phyloP scores from a whole-genome alignment of 2,329 filamentous ascomycete species.

The Metarhizium album region DNA sequence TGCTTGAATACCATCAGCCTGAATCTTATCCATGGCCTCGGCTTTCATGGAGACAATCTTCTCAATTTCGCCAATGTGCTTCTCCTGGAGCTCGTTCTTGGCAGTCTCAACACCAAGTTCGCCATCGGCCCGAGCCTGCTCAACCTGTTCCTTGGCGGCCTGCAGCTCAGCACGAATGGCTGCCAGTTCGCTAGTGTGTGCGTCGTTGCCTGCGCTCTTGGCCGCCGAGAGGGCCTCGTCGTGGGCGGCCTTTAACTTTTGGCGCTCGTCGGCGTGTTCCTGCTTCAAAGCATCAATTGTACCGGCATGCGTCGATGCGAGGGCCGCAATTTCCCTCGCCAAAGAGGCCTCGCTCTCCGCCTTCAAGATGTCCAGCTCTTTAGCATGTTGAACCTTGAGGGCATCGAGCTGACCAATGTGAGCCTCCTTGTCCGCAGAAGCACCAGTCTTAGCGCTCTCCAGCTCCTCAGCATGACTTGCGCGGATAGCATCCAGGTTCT shows the following conservation, averaged over 20 bases:
- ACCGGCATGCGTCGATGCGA: constrained; percentile 33
- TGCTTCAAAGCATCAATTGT: constrained; percentile 31
- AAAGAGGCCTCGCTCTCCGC: constrained; percentile 29
- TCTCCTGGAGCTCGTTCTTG: constrained; percentile 33
- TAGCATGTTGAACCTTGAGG: constrained; percentile 44
- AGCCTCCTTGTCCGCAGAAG: constrained; percentile 37
- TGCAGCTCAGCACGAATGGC: constrained; percentile 22
- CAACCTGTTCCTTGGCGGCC: constrained; percentile 32
- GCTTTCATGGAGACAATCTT: constrained; percentile 32
- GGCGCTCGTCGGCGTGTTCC: constrained; percentile 27
- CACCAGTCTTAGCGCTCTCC: constrained; percentile 42
- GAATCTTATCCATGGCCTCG: constrained; percentile 30
- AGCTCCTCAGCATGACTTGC: constrained; percentile 49
- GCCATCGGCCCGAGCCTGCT: constrained; percentile 32
- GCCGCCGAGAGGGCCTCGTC: constrained; percentile 19
- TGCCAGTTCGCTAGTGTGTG: constrained; percentile 21
- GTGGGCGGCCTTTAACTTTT: constrained; percentile 20
- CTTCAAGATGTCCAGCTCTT: constrained; percentile 35
- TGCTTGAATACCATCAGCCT: constrained; percentile 25
- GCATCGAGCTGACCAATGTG: constrained; percentile 40
- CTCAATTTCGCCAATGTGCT: constrained; percentile 36
- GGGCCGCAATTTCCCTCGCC: constrained; percentile 28
- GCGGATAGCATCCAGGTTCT: constrained; percentile 42
- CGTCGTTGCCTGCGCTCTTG: constrained; percentile 19
- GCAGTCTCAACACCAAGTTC: constrained; percentile 33